Evolutionary conservation across 139 green algal genomes (phyloP).

Genomic region (Astrephomene gubernaculifera): DNA sequence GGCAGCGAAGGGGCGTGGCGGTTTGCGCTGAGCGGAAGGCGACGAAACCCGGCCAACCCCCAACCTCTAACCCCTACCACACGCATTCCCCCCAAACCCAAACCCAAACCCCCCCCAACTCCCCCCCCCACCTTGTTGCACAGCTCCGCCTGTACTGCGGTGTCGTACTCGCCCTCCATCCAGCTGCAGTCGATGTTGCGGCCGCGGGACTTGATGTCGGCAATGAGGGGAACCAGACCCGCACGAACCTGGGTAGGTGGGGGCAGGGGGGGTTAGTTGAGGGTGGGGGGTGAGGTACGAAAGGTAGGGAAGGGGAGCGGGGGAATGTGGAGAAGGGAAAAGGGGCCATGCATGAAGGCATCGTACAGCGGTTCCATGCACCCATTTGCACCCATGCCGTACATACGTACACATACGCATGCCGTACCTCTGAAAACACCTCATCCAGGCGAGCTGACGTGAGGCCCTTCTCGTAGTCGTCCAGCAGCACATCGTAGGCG

Average conservation of each 20-base stretch:
- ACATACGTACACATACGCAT: no score
- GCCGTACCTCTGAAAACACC: constrained; percentile 79
- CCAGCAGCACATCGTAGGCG: constrained; percentile 71
- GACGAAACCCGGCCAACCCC: no score
- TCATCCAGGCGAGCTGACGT: constrained; percentile 80
- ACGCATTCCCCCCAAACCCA: neutral
- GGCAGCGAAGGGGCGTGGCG: neutral
- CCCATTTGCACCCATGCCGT: no score
- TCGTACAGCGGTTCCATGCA: no score
- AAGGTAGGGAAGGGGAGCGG: neutral
- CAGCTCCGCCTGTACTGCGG: constrained; percentile 64
- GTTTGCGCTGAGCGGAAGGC: no score
- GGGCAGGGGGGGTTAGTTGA: neutral
- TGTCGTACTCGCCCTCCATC: constrained; percentile 68
- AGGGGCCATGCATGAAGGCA: neutral
- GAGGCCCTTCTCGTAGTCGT: constrained; percentile 93
- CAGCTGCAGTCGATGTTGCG: constrained; percentile 57
- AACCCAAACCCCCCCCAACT: neutral
- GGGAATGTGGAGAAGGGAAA: neutral
- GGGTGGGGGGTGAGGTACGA: neutral
- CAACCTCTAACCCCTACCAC: neutral
- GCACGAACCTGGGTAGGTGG: constrained; percentile 67
- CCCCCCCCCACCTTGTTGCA: constrained; percentile 56
- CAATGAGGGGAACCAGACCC: constrained; percentile 78
- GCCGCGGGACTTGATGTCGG: constrained; percentile 65